Evolutionary conservation across 1,284 basidiomycete genomes (phyloP), one percentile per base, ranked within the genome.

Genomic region (Ganoderma meredithae): DNA sequence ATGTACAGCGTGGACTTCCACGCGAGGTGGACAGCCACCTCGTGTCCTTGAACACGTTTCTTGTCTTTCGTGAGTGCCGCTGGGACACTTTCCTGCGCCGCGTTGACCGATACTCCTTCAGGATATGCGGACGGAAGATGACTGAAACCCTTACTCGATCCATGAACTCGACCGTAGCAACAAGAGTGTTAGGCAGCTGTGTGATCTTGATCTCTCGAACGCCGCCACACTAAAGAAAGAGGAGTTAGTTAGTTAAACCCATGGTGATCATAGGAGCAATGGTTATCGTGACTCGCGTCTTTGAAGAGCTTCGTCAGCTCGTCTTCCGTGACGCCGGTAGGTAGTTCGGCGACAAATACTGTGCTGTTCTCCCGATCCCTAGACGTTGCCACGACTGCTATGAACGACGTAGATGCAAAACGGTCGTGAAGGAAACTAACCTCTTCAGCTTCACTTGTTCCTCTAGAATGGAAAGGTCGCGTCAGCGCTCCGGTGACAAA

Each of bases 351-450:
- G 7, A 98, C 92, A 63, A 99, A 93, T 1, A 99, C 92, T 0
- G 96, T 98, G 47, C 90, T 90, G 75, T 99, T 95, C 82, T 99
- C 98, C 62, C 98, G 95, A 81, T 99, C 98, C 69, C 97, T 96
- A 49, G 39, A 59, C n/a, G 33, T 43, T 19, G 36, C 6, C 36
- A 17, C 22, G 40, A n/a, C 39, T 6, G 0, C 6, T 22, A 13
- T 60, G 39, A 55, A 27, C 33, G n/a, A 59, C 12, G n/a, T 9
- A 17, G 44, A 49, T 25, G 17, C 17, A 41, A 22, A 33, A 40
- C 17, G 22, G 22, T 52, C 64, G 52, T 22, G 27, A 52, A 62
- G 39, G 8, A n/a, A 2, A 75, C 80, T 19, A 70, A 91, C 92
- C 92, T 84, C 79, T 93, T 93, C 31, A 91, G 77, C 10, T 84